Evolutionary conservation across 2,329 filamentous ascomycete species (phyloP), one percentile per base, ranked within the genome.

Genomic region (Xylariomycetidae sp.): DNA sequence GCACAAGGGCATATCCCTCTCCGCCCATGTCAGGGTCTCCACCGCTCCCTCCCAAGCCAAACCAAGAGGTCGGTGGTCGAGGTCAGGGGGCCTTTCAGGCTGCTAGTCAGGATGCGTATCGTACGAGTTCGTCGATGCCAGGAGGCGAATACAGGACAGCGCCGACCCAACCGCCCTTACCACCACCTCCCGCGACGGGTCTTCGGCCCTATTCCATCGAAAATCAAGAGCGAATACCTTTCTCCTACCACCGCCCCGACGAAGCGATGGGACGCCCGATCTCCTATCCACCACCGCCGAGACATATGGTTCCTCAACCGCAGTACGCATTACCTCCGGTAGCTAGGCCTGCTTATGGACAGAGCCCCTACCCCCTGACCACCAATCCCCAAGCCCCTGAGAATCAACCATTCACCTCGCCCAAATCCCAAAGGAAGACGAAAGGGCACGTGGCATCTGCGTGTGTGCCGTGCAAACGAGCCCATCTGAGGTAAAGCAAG

Each of bases 391-490:
- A 59, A 37, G 53, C 58, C 7, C 53, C 61, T n/a, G 72, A 77
- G 23, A 58, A 56, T 16, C 59, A 65, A 22, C 58, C 66, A 3
- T 72, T 69, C 42, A 61, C 66, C 9, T 78, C 77, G 25, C 73
- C 77, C 2, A 81, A 78, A 48, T 67, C 74, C 6, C 76, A 80
- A 42, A 69, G 79, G 45, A 83, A 82, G 57, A 80, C 82, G 5
- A 88, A 88, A 55, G 83, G 84, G 11, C 86, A 92, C 64, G 86
- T 90, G 33, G 84, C 85, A 31, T 89, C 85, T 22, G 86, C 86
- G 16, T 92, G 86, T 56, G 81, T 90, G 46, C 87, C 88, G 40
- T 92, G 86, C 65, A 90, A 90, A 57, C 80, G 79, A 58, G 86
- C 86, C 23, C 86, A 92, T 72, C 71, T 92, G 44, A 70, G 78